Base-by-base conservation (phyloP, 306 rosid genomes). In the Malus sylvestris region DNA sequence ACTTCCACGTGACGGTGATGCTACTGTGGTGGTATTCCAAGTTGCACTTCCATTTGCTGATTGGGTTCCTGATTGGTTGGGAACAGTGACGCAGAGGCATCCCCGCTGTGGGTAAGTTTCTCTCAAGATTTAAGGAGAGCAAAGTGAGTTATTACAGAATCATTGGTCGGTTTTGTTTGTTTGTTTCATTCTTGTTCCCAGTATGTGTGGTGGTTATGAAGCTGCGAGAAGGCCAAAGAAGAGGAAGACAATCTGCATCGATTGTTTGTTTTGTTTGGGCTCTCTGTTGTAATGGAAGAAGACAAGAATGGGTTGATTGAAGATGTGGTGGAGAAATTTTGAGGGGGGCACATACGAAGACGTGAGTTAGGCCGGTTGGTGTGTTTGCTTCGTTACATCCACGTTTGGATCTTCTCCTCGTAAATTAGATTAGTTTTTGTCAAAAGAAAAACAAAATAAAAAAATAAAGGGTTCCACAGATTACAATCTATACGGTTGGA, bases 61-160 rank as follows among this genome's bases (percentile, higher is more conserved):
- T 35, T 35, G 40, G 40, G 40, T 35, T 35, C 40, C 8, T 35
- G 8, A 49, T 49, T 49, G 20, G 55, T 49, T 49, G 5, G 55
- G 55, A 14, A 15, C 6, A 5, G 55, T 49, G 8, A 49, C 1
- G 1, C 55, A 15, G 5, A 15, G 20, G 3, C 55, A 49, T 5
- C 20, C 20, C 55, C 3, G 3, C 5, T 51, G 20, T 51, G 2
- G 55, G 8, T 51, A 51, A 16, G 55, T 5, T 51, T 5, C 55
- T 15, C 2, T 51, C 3, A 2, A 51, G 29, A 57, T 5, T 51
- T 15, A 49, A 49, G 53, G 66, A 61, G 66, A 13, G 35, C 38
- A 61, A 27, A 61, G 29, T 90, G 79, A 81, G 84, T 73, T 67
- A 74, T 58, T 30, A 23, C 23, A 42, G 55, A 62, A 61, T 20